phyloP scores from a whole-genome alignment of 2,329 filamentous ascomycete genomes.

The Tolypocladium tundrense region DNA sequence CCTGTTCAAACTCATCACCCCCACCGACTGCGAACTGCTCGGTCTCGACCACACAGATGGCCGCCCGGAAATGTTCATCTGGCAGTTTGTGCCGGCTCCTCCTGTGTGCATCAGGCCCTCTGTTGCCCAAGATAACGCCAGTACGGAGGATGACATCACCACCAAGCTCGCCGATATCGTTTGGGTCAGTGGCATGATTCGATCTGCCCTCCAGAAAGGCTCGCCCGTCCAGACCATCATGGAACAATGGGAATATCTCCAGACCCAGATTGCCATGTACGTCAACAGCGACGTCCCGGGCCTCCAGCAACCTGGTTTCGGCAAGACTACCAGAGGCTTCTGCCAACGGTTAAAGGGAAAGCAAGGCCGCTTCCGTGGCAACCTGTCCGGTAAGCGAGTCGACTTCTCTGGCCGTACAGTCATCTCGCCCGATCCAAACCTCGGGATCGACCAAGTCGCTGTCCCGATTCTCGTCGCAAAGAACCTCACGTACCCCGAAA shows the following conservation, averaged over 20 bases:
- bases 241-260: constrained; percentile 97
- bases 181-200: constrained; percentile 80
- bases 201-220: constrained; percentile 71
- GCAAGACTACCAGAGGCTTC: constrained; percentile 85
- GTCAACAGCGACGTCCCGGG: constrained; percentile 95
- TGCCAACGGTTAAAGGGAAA: constrained; percentile 95
- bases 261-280: constrained; percentile 92
- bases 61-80: constrained; percentile 92
- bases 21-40: constrained; percentile 80
- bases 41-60: constrained; percentile 81
- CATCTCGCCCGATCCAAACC: constrained; percentile 92
- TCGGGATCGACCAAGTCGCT: constrained; percentile 88
- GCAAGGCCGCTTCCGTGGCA: constrained; percentile 92
- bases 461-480: constrained; percentile 87
- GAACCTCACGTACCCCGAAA: constrained; percentile 91
- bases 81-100: constrained; percentile 90
- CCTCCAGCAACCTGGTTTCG: constrained; percentile 76
- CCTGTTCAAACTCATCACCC: constrained; percentile 78
- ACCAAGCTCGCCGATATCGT: constrained; percentile 96
- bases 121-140: constrained; percentile 84
- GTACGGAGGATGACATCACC: constrained; percentile 92
- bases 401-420: constrained; percentile 97
- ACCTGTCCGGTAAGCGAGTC: constrained; percentile 94
- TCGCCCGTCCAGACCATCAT: constrained; percentile 82
- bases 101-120: constrained; percentile 91